Base-by-base conservation (phyloP, 371 early-diverging fungal genomes). In the Choanephora cucurbitarum region DNA sequence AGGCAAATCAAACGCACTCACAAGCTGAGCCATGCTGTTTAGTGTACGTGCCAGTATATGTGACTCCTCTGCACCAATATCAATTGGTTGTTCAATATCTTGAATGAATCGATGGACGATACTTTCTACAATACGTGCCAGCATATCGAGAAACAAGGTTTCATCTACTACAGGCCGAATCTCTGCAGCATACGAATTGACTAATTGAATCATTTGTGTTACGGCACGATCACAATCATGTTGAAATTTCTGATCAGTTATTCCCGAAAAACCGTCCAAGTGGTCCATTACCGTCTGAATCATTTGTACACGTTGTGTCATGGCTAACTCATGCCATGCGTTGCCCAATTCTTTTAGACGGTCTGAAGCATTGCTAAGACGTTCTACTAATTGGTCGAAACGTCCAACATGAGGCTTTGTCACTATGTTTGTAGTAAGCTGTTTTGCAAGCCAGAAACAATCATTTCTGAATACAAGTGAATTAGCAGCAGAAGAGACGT, bases 51-150 rank as follows among this genome's bases (percentile, higher is more conserved):
- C 81, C 18, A 91, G 80, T 28, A 75, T 62, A 46, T 81, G 83
- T 0, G 87, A 86, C 53, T 89, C 91, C 28, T 85, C 80, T 5
- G 82, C 88, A 1, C 84, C 85, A 57, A 91, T 91, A 52, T 91
- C 91, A 44, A 62, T 52, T 28, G 87, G 52, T 5, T 66, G 62
- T 32, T 81, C 79, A 28, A 88, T 62, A 50, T 88, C 85, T 15
- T 55, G 55, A 32, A 81, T 81, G n/a, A 87, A 56, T 15, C 73
- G 57, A 23, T 49, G 51, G 11, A 83, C 49, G 13, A 76, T 60
- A 48, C 64, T 69, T 56, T 82, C 76, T 13, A 85, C 63, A 6
- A 88, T 61, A 15, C 65, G 60, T 0, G 80, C 81, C 19, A 87
- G 56, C 40, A 71, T 58, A 13, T 73, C 60, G 24, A 67, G 40